A percentile compares a stretch with the other conserved stretches of the same genome.
Evolutionary conservation across 345 rosid species (phyloP).

Genomic region (Gossypium thurberi): DNA sequence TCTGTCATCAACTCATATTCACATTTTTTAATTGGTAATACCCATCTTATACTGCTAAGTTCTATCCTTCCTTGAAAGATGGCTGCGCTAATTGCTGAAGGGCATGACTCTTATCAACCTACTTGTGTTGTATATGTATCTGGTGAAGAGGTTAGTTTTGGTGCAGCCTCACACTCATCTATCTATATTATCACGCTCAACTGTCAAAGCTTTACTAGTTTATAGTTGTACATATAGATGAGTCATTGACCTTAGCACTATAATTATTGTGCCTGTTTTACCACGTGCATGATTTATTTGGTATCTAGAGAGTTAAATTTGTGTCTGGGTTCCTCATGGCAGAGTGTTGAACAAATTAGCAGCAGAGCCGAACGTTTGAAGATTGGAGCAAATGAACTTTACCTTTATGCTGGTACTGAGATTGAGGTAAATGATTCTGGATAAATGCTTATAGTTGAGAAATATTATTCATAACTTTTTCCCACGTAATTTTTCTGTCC

Average conservation of each 20-base stretch:
- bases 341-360: slow-evolving; percentile 93
- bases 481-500: background rate
- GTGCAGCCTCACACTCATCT: background rate
- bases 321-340: slow-evolving; percentile 15
- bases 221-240: background rate
- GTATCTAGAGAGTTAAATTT: background rate
- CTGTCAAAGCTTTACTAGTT: background rate
- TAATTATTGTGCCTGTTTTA: background rate
- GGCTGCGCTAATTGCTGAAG: slow-evolving; percentile 67
- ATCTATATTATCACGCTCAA: background rate
- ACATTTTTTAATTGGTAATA: background rate
- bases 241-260: background rate
- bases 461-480: background rate
- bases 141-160: slow-evolving; percentile 78
- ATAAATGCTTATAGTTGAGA: background rate
- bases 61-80: slow-evolving; percentile 29
- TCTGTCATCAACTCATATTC: background rate
- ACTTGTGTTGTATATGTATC: slow-evolving; percentile 83
- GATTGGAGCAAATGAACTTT: slow-evolving; percentile 59
- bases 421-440: slow-evolving; percentile 48
- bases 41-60: background rate
- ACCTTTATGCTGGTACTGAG: slow-evolving; percentile 79
- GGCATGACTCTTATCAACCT: slow-evolving; percentile 29
- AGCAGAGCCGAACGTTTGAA: slow-evolving; percentile 77
- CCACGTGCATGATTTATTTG: background rate